Percentiles rank a stretch among this genome's conserved stretches.
These are phyloP conservation scores for Yamadazyma sp. DNA, from an alignment of 805 yeast species.

Conservation along the genomic window DNA sequence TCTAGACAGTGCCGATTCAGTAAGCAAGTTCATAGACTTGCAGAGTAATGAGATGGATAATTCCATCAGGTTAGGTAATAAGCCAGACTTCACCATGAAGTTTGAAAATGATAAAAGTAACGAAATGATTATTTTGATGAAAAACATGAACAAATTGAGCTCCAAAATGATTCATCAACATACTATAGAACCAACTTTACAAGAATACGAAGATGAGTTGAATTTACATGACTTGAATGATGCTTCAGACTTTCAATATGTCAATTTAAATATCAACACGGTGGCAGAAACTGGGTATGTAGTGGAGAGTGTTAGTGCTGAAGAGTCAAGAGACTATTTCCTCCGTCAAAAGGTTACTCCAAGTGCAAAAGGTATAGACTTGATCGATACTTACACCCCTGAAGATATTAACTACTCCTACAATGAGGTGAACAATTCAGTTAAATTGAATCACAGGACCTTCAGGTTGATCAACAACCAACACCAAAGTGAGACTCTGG, in stretches of 20 bases:
- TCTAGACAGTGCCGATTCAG: slow-evolving; percentile 34
- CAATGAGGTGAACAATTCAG: slow-evolving; percentile 28
- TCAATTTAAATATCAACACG: slow-evolving; percentile 31
- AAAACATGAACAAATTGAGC: slow-evolving; percentile 86
- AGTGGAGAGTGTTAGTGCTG: background rate
- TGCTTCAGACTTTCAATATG: slow-evolving; percentile 27
- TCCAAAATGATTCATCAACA: slow-evolving; percentile 63
- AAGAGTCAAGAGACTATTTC: slow-evolving; percentile 2
- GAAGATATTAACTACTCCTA: slow-evolving; percentile 35
- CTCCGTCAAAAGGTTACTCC: slow-evolving; percentile 10
- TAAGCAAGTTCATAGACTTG: slow-evolving; percentile 73
- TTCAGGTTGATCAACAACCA: slow-evolving; percentile 20
- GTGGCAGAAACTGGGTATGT: slow-evolving; percentile 2
- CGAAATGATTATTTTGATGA: slow-evolving; percentile 73
- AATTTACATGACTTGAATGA: slow-evolving; percentile 40
- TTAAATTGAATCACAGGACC: slow-evolving; percentile 36
- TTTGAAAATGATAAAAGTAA: slow-evolving; percentile 22
- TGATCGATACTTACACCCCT: slow-evolving; percentile 28
- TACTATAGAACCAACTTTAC: slow-evolving; percentile 12
- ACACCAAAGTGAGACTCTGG: slow-evolving; percentile 3
- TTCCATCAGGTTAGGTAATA: slow-evolving; percentile 70
- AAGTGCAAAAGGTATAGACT: slow-evolving; percentile 16
- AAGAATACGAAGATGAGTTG: slow-evolving; percentile 29
- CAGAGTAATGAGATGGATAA: slow-evolving; percentile 81
- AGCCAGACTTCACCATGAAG: slow-evolving; percentile 88